These are phyloP conservation scores for Heliosperma pusillum DNA, from an alignment of 148 eudicot genomes.

Conservation along the genomic window DNA sequence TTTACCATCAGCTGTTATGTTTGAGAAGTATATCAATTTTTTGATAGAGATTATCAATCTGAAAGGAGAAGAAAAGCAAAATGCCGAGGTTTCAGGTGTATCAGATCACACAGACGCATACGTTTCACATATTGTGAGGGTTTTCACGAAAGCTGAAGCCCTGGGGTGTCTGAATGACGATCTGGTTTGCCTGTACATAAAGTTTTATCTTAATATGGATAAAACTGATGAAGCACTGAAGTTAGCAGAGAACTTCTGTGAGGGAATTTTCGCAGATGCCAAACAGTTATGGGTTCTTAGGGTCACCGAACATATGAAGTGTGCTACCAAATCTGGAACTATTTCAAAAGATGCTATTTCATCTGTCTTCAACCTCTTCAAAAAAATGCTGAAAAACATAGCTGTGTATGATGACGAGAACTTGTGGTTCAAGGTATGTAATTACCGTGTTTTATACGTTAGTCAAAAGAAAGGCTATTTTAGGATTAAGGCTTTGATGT, in stretches of 20 bases:
- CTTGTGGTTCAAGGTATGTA: slow-evolving; percentile 81
- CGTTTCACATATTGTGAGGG: slow-evolving; percentile 39
- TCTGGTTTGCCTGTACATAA: slow-evolving; percentile 65
- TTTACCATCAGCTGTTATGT: slow-evolving; percentile 51
- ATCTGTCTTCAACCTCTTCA: slow-evolving; percentile 41
- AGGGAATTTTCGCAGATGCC: slow-evolving; percentile 50
- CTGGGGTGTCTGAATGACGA: slow-evolving; percentile 56
- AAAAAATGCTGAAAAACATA: slow-evolving; percentile 38
- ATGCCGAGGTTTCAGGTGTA: slow-evolving; percentile 14
- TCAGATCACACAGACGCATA: slow-evolving; percentile 30
- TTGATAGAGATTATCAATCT: slow-evolving; percentile 38
- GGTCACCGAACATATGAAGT: slow-evolving; percentile 60
- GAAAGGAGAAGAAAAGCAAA: slow-evolving; percentile 28
- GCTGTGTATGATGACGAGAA: slow-evolving; percentile 48
- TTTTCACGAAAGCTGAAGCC: slow-evolving; percentile 64
- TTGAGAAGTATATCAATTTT: slow-evolving; percentile 54
- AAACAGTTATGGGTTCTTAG: slow-evolving; percentile 56
- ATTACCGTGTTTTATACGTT: background rate
- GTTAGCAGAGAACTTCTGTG: slow-evolving; percentile 53
- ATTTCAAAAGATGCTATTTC: slow-evolving; percentile 40
- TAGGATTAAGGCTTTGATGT: too few relatives aligned
- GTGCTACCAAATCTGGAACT: slow-evolving; percentile 24
- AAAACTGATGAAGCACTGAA: slow-evolving; percentile 56
- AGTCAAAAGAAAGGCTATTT: background rate
- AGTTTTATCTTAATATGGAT: slow-evolving; percentile 47